Evolutionary conservation across 1,284 basidiomycete genomes (phyloP).

Genomic region (Ustilago xerochloae): DNA sequence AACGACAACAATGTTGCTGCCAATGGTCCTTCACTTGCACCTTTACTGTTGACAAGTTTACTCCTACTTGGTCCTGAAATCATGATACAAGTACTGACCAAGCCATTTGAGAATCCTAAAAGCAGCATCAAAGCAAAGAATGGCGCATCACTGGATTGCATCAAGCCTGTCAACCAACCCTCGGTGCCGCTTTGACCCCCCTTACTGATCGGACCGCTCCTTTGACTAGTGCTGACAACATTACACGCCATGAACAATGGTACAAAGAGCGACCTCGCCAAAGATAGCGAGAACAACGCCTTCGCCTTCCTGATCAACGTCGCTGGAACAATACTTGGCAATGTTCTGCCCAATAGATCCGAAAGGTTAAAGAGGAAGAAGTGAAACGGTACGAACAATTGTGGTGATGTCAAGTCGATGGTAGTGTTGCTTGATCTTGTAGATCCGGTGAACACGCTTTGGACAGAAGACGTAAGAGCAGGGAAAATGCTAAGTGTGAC

Average conservation of each 20-base stretch:
- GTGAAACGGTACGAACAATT: constrained; percentile 61
- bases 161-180: constrained; percentile 17
- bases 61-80: constrained; percentile 48
- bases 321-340: constrained; percentile 47
- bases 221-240: constrained; percentile 36
- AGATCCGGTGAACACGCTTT: constrained; percentile 42
- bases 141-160: constrained; percentile 48
- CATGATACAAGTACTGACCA: constrained; percentile 57
- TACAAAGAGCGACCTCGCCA: constrained; percentile 47
- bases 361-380: constrained; percentile 60
- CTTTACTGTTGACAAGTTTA: constrained; percentile 41
- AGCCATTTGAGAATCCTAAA: constrained; percentile 57
- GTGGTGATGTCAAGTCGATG: constrained; percentile 46
- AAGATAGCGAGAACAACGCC: constrained; percentile 28
- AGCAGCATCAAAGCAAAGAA: constrained; percentile 57
- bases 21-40: constrained; percentile 35
- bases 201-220: constrained; percentile 27
- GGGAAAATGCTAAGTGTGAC: constrained; percentile 60
- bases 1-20: constrained; percentile 57
- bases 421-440: constrained; percentile 4
- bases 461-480: constrained; percentile 55
- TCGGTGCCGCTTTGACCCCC: not conserved
- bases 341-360: constrained; percentile 53
- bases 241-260: constrained; percentile 58
- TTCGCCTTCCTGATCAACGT: constrained; percentile 25